Conservation (phyloP, 2,329 filamentous ascomycete genomes). For the Cercospora sp. region DNA sequence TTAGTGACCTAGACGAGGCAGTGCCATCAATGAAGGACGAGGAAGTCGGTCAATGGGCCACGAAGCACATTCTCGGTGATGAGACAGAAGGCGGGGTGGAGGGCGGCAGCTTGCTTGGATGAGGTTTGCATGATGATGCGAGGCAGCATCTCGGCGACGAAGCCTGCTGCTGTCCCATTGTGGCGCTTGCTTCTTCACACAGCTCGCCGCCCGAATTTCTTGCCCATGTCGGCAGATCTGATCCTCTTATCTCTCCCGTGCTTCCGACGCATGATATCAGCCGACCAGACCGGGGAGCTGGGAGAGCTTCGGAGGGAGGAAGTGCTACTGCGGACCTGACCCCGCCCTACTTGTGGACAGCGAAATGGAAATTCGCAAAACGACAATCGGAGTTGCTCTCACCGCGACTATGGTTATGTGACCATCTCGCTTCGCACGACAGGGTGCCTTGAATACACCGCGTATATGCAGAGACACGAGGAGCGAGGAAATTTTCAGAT, state of each 20-base stretch:
- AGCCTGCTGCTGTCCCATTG: conserved; percentile 1
- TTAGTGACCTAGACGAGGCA: neutral
- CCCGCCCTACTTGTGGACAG: no score
- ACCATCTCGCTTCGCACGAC: no score
- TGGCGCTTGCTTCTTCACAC: neutral
- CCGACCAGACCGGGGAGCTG: neutral
- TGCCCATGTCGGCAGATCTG: neutral
- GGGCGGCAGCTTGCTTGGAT: neutral
- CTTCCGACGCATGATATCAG: neutral
- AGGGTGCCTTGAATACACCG: no score
- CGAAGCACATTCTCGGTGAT: neutral
- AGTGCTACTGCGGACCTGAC: neutral
- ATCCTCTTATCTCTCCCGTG: neutral
- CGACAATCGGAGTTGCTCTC: no score
- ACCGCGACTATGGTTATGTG: no score
- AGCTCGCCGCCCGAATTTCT: neutral
- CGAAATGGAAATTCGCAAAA: no score
- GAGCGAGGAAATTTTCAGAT: no score
- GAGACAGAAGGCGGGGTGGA: conserved; percentile 3
- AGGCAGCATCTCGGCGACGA: neutral
- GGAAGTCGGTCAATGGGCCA: neutral
- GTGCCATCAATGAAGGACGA: neutral
- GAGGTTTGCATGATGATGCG: neutral
- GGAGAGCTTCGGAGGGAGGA: neutral
- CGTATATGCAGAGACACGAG: no score